Conservation (phyloP, 257 asterid species). For the Jacaranda copaia region DNA sequence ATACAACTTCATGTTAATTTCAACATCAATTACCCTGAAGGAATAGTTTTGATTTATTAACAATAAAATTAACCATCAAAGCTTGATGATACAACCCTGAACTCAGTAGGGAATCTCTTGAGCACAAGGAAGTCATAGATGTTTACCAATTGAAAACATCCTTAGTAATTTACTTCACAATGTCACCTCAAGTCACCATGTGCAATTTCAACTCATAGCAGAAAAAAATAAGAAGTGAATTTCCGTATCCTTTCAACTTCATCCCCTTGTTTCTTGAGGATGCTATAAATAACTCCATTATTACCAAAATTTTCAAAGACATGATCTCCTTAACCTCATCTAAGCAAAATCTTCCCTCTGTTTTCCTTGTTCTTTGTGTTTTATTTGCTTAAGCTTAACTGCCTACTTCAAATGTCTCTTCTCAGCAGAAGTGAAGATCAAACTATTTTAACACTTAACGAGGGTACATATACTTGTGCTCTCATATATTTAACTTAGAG, state of each 20-base stretch:
- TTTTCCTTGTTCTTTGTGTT: background rate
- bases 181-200: background rate
- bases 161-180: background rate
- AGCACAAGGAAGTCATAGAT: too few species aligned
- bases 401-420: background rate
- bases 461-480: background rate
- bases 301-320: background rate
- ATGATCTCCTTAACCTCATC: background rate
- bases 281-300: constrained; percentile 3
- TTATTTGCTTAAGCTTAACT: background rate
- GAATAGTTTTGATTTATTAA: too few species aligned
- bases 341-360: background rate
- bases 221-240: background rate
- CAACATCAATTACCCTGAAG: background rate
- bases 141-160: too few species aligned
- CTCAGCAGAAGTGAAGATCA: background rate
- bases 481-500: background rate
- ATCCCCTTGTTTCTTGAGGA: background rate
- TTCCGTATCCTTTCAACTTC: background rate
- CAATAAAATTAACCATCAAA: too few species aligned
- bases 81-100: too few species aligned
- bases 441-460: background rate
- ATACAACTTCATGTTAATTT: background rate
- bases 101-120: too few species aligned
- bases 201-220: background rate